These are phyloP conservation scores for Postia placenta DNA, from an alignment of 768 basidiomycete genomes.

Conservation along the genomic window DNA sequence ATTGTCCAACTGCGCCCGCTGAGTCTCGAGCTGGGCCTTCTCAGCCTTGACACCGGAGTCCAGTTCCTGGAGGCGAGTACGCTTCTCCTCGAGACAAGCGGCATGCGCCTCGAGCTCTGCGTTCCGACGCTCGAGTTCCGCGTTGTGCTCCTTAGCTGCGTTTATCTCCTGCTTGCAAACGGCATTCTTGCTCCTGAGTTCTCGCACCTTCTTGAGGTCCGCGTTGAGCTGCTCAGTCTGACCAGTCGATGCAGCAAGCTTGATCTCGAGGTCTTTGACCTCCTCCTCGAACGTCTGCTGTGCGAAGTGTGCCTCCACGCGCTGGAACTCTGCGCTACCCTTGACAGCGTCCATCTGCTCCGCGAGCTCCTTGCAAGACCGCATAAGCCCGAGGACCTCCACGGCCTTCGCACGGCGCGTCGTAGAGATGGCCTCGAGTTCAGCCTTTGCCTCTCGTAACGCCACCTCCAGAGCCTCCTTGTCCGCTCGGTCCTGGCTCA, in stretches of 20 bases:
- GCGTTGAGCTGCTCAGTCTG: no score
- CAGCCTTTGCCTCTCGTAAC: not conserved
- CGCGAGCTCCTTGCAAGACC: not conserved
- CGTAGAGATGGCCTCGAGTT: not conserved
- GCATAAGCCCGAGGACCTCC: not conserved
- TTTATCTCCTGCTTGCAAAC: no score
- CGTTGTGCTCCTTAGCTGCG: no score
- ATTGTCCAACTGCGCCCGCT: no score
- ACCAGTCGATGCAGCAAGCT: not conserved
- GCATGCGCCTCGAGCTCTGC: no score
- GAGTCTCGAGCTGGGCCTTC: no score
- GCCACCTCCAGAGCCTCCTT: not conserved
- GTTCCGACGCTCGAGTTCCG: no score
- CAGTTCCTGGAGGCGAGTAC: no score
- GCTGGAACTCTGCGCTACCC: not conserved
- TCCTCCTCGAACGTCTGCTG: not conserved
- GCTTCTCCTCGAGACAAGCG: not conserved
- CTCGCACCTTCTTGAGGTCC: no score
- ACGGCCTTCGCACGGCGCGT: not conserved
- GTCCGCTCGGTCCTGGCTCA: not conserved
- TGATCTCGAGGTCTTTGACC: not conserved
- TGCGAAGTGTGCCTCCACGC: not conserved
- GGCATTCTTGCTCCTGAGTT: no score
- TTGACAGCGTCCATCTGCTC: not conserved
- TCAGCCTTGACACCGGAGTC: no score